A percentile compares a stretch with the other conserved stretches of the same genome.
These are phyloP conservation scores for Phyllosticta citriasiana DNA, from an alignment of 2,329 filamentous ascomycete species.

Conservation along the genomic window DNA sequence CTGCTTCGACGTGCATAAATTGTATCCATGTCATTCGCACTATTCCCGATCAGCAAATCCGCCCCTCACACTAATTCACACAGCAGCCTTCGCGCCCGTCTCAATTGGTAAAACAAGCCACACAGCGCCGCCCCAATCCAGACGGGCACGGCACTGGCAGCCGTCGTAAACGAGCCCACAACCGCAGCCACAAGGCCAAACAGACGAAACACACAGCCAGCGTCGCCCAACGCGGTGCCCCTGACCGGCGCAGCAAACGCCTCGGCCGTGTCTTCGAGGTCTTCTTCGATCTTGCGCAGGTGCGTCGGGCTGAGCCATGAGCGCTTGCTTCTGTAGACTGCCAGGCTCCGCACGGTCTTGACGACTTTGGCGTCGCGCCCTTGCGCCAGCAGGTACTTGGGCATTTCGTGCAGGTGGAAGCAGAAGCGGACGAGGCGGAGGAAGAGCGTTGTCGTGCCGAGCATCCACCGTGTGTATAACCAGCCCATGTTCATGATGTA, in stretches of 20 bases:
- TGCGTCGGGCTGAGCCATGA: slow-evolving; percentile 25
- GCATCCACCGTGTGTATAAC: slow-evolving; percentile 34
- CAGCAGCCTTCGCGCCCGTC: slow-evolving; percentile 21
- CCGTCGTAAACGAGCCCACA: slow-evolving; percentile 41
- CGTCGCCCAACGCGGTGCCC: slow-evolving; percentile 62
- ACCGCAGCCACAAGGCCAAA: slow-evolving; percentile 59
- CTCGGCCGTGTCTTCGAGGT: slow-evolving; percentile 48
- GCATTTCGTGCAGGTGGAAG: slow-evolving; percentile 48
- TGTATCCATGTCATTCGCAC: too few relatives aligned
- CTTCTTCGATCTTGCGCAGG: slow-evolving; percentile 25
- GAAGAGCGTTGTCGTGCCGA: slow-evolving; percentile 30
- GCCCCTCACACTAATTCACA: neutral
- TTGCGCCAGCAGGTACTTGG: slow-evolving; percentile 48
- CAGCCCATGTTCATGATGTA: slow-evolving; percentile 31
- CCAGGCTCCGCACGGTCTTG: slow-evolving; percentile 32
- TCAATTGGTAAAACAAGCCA: slow-evolving; percentile 34
- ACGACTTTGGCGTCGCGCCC: slow-evolving; percentile 45
- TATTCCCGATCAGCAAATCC: neutral
- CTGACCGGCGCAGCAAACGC: slow-evolving; percentile 63
- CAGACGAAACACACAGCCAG: slow-evolving; percentile 59
- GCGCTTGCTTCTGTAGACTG: slow-evolving; percentile 30
- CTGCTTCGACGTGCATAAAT: too few relatives aligned
- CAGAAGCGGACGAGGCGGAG: slow-evolving; percentile 44
- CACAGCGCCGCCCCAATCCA: slow-evolving; percentile 33
- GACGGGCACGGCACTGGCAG: slow-evolving; percentile 29